These are phyloP conservation scores for Xylaria curta DNA, from an alignment of 495 filamentous ascomycete species.

Conservation along the genomic window DNA sequence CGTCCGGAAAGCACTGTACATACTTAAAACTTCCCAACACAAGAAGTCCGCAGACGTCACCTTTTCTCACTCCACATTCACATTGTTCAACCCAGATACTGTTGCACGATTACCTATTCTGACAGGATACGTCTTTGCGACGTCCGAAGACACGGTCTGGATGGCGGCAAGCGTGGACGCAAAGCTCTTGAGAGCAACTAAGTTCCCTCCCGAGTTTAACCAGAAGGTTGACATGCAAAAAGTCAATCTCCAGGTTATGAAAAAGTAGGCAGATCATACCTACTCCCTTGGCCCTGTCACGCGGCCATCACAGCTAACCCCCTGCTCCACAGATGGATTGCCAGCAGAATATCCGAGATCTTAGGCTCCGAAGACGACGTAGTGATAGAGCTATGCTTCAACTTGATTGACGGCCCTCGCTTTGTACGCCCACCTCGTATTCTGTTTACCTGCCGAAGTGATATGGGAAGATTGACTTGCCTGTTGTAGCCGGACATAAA, in stretches of 20 bases:
- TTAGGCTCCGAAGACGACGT: conserved; percentile 93
- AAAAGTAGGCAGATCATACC: conserved; percentile 68
- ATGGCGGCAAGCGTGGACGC: conserved; percentile 83
- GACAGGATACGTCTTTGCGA: not conserved
- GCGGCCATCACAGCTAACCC: conserved; percentile 29
- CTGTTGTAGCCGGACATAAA: conserved; percentile 86
- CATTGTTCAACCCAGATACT: not conserved
- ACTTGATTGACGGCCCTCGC: conserved; percentile 79
- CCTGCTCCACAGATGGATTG: conserved; percentile 81
- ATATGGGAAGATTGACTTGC: conserved; percentile 26
- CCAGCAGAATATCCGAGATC: conserved; percentile 82
- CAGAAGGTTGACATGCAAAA: conserved; percentile 97
- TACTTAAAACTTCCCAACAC: conserved; percentile 15
- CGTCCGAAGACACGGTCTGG: conserved; percentile 17
- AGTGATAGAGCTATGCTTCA: conserved; percentile 90
- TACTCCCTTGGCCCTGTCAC: not conserved
- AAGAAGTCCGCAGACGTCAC: conserved; percentile 38
- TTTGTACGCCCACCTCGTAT: conserved; percentile 65
- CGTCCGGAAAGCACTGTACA: conserved; percentile 2
- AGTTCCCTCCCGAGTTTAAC: conserved; percentile 92
- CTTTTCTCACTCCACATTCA: conserved; percentile 25
- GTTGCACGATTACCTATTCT: not conserved
- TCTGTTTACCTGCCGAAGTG: conserved; percentile 18
- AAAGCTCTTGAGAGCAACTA: conserved; percentile 86
- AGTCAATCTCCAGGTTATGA: conserved; percentile 96